Base-by-base conservation (phyloP, 768 basidiomycete genomes). In the Russula foetens region DNA sequence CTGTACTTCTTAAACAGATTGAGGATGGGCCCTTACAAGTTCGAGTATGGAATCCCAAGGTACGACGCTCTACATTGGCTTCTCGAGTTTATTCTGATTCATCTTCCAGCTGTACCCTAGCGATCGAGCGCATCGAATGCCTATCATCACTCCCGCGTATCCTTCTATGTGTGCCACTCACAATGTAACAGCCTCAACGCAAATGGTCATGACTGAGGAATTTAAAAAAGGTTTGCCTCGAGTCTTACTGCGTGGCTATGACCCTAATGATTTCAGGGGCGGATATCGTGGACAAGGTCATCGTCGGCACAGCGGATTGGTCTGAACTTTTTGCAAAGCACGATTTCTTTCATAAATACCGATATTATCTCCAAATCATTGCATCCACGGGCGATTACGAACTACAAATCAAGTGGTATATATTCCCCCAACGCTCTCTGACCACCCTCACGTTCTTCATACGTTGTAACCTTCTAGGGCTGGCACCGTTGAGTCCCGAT, bases 131-230 rank as follows among this genome's bases (percentile, higher is more conserved):
- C 97, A 99, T 74, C 83, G 92, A 66, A 98, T 98, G 97, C 97
- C 97, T 14, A 98, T 99, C 69, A 98, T 99, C 67, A 99, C 97
- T 2, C 97, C 97, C 3, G 95, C 97, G 12, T 99, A 98, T 74
- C 97, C 97, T 48, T 87, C 96, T 7, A 99, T 99, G 96, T 98
- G 96, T 72, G 84, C 96, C 26, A 99, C 97, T 19, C 97, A 99
- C 75, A 99, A 98, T 68, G 95, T 98, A 62, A 94, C 93, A 53
- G 83, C 84, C 45, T 97, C 94, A 9, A 98, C 96, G 5, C 92
- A 97, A 74, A 86, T 88, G 80, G 90, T 99, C 56, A 93, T 97
- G 79, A 95, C 90, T 0, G 86, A 92, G 66, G 97, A 99, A 69
- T 94, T 98, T 72, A 90, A 92, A 76, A 85, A 88, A 79, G 94